These are phyloP conservation scores for Nidula niveotomentosa DNA, from an alignment of 1,284 basidiomycete genomes.

Conservation along the genomic window DNA sequence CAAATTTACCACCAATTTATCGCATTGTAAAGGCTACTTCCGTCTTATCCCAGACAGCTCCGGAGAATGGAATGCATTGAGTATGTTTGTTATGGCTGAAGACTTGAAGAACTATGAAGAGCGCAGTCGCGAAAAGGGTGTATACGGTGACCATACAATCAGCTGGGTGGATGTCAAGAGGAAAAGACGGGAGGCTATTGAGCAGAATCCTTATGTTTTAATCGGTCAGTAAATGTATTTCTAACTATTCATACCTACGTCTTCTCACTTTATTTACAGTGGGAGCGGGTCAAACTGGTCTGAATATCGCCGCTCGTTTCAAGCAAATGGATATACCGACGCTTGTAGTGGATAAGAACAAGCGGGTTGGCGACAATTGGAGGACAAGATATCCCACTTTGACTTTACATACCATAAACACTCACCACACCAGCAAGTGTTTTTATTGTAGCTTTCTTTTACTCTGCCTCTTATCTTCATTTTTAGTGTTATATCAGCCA, in stretches of 20 bases:
- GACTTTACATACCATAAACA: constrained; percentile 42
- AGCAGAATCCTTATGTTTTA: constrained; percentile 31
- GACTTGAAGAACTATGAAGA: constrained; percentile 36
- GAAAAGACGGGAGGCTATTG: constrained; percentile 20
- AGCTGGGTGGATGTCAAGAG: constrained; percentile 28
- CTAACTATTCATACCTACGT: background rate
- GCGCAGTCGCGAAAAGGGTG: constrained; percentile 22
- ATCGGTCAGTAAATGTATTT: constrained; percentile 20
- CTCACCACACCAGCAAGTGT: constrained; percentile 31
- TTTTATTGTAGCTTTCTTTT: background rate
- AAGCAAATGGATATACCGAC: constrained; percentile 47
- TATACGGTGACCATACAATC: constrained; percentile 27
- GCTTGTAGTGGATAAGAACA: constrained; percentile 46
- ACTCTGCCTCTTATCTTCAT: background rate
- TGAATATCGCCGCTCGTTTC: constrained; percentile 53
- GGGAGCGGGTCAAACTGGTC: constrained; percentile 55
- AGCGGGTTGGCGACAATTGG: constrained; percentile 56
- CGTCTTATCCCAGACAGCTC: constrained; percentile 24
- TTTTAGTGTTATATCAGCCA: constrained; percentile 35
- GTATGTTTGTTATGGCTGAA: constrained; percentile 23
- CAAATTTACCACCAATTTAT: constrained; percentile 36
- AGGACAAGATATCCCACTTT: constrained; percentile 49
- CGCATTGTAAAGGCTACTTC: constrained; percentile 34
- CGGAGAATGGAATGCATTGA: constrained; percentile 29
- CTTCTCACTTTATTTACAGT: constrained; percentile 25